These are phyloP conservation scores for Olyra latifolia DNA, from an alignment of 176 grass and related monocot genomes.

Conservation along the genomic window DNA sequence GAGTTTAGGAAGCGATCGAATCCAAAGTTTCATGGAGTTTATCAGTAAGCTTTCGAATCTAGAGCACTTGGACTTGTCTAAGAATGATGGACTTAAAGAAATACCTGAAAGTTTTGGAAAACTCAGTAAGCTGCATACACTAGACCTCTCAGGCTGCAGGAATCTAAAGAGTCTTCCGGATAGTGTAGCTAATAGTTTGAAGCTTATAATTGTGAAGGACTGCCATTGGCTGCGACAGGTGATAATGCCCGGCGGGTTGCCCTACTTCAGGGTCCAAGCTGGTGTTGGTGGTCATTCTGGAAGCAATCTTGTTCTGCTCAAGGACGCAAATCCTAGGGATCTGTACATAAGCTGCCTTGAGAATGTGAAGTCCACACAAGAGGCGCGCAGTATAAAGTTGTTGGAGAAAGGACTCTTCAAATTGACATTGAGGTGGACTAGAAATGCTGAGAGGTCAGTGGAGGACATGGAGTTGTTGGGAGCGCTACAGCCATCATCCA, in stretches of 20 bases:
- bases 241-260: too few relatives aligned
- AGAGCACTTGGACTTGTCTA: slow-evolving; percentile 2
- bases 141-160: neutral
- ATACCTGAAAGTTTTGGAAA: neutral
- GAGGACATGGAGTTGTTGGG: slow-evolving; percentile 1
- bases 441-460: neutral
- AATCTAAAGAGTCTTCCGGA: neutral
- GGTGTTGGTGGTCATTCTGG: neutral
- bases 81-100: neutral
- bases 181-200: neutral
- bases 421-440: neutral
- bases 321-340: neutral
- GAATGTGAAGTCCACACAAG: neutral
- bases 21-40: neutral
- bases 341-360: neutral
- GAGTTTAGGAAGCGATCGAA: too few relatives aligned
- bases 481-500: neutral
- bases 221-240: too few relatives aligned
- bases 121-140: neutral
- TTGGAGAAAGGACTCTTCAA: neutral
- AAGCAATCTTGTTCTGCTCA: neutral
- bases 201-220: neutral
- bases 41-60: neutral
- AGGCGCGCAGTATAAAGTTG: neutral
- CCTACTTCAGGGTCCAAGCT: neutral